Evolutionary conservation across 2,329 filamentous ascomycete species (phyloP), one percentile per base, ranked within the genome.

Genomic region (Talaromyces verruculosus): DNA sequence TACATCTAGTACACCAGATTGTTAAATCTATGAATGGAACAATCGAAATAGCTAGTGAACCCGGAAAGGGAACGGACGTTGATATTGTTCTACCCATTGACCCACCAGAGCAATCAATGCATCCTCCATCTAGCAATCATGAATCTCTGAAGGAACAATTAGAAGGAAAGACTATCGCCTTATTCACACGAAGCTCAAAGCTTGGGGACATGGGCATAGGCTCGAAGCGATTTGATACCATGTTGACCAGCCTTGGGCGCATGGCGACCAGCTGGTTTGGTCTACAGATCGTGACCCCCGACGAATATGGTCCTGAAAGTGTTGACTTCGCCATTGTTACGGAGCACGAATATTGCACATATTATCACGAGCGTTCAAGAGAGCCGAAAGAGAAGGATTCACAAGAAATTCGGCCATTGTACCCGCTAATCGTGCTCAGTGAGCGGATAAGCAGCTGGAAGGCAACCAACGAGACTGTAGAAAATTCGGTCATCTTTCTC

Each of bases 241-340:
- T 51, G 47, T 51, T 51, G 25, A 30, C 47, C 1, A 51, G 47
- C 25, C 47, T 51, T 30, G 47, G 47, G 13, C 47, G 47, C 22
- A 51, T 51, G 47, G 47, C 47, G 13, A 51, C 47, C 47, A 51
- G 47, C 25, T 51, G 47, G 47, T 51, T 51, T 30, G 47, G 47
- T 51, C 25, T 51, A 51, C 47, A 28, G 47, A 6, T 51, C 11
- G 47, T 51, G 22, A 28, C 13, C 11, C 47, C 47, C 47, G 47
- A 51, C 25, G 11, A 51, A 51, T 13, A 51, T 13, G 11, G 2
- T 15, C 13, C 30, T 15, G 22, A 5, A 28, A 51, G 28, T 30
- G 25, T 51, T 17, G 47, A 51, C 47, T 51, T 51, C 5, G 22
- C 47, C 25, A 51, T 51, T 51, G 47, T 51, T 2, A 51, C 47